Evolutionary conservation across 306 rosid genomes (phyloP), one percentile per base, ranked within the genome.

Genomic region (Astragalus membranaceus): DNA sequence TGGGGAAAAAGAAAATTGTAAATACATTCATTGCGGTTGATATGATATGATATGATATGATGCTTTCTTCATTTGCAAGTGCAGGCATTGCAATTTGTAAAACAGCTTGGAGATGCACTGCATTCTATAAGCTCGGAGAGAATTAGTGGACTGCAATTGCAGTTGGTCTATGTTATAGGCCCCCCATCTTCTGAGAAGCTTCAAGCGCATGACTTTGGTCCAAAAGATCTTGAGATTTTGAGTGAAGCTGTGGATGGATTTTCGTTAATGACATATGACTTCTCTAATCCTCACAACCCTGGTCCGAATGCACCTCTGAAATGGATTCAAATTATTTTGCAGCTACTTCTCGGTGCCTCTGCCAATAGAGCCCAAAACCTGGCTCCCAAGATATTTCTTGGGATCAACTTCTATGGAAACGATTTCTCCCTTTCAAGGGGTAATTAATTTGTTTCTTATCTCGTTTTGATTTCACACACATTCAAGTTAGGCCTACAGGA

Each of bases 261-360:
- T 81, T 94, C 99, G 2, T 85, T 91, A 48, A 94, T 94, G 97
- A 94, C 89, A 26, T 91, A 94, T 50, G 99, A 94, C 82, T 94
- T 88, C 87, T 91, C 96, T 1, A 82, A 85, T 81, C 88, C 92
- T 72, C 92, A 80, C 15, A 88, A 78, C 69, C 99, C 99, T 26
- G 99, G 96, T 69, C 97, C 99, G 44, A 94, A 91, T 85, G 99
- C 99, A 53, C 99, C 99, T 70, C 71, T 94, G 73, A 83, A 88
- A 83, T 94, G 99, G 99, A 88, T 94, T 74, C 86, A 74, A 60
- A 80, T 85, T 35, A 77, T 84, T 12, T 60, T 91, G 8, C 84
- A 65, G 82, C 67, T 89, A 48, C 87, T 94, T 61, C 87, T 88
- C 67, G 86, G 85, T 49, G 57, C 73, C 53, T 54, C 82, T 52